Base-by-base conservation (phyloP, 2,329 filamentous ascomycete species). In the Fusarium sulawesiense region DNA sequence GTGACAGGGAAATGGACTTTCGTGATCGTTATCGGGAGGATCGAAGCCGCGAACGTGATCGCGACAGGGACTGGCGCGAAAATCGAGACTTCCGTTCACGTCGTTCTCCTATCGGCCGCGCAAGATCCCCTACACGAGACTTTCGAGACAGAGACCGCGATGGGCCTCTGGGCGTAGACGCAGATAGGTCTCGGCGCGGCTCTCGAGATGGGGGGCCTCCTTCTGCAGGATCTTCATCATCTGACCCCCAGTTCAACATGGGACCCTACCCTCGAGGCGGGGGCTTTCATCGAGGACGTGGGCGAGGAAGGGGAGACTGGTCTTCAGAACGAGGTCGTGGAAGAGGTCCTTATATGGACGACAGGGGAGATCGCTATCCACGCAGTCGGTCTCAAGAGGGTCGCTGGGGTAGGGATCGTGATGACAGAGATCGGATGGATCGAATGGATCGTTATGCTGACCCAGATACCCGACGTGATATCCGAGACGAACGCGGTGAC, bases 191-290 rank as follows among this genome's bases (percentile, higher is more conserved):
- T 20, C 85, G 91, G 56, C 85, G 91, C 48, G 89, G 87, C 18
- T 93, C 91, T 11, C 85, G 92, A 74, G 92, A 94, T 73, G 92
- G 78, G 12, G 82, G 91, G 0, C 91, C 92, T 13, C 86, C 89
- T 23, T 92, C 91, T 3, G 91, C 90, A 20, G 90, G 90, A 7
- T 93, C 92, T 5, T 89, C 88, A 12, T 89, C 88, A 23, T 92
- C 91, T 0, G 92, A 94, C 66, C 85, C 88, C 14, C 84, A 87
- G 2, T 90, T 91, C 60, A 86, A 84, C 20, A 75, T 80, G 64
- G 79, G 83, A 11, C 83, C 83, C 12, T 84, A 85, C 11, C 85
- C 85, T 57, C 86, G 86, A 13, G 87, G 89, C 21, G 85, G 86
- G 30, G 86, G 86, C 8, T 87, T 87, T 62, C 77, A 80, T 29